Evolutionary conservation across 2,329 filamentous ascomycete species (phyloP), one percentile per base, ranked within the genome.

Genomic region (Epichloe festucae): DNA sequence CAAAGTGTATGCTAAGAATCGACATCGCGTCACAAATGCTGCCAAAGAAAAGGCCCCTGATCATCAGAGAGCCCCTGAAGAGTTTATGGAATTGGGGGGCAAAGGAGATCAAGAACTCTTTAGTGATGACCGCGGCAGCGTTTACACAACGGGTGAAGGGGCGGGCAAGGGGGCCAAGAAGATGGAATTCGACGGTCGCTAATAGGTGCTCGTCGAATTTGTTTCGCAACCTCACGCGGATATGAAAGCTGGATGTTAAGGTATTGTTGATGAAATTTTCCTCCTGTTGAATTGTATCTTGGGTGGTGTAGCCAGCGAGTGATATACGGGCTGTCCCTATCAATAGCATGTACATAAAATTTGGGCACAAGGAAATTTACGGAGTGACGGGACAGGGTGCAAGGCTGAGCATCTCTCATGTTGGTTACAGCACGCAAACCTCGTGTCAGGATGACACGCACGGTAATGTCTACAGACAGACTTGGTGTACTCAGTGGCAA

Each of bases 21-120:
- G 71, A 52, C 65, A 65, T 21, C 63, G 63, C 11, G 57, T 65
- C 34, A 65, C 66, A 43, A 68, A 70, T 56, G 59, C 61, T 15
- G 56, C 60, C 56, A 76, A 75, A 54, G 87, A 95, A 69, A 67
- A 74, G 1, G 76, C 76, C 1, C 90, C 90, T 0, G 79, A 81
- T 27, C 78, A 81, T 35, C 73, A 82, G 54, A 76, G 88, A 52
- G 77, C 80, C 35, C 76, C 87, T 0, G 73, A 77, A 5, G 89
- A 93, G 60, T 97, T 96, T 59, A 84, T 89, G 66, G 79, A 84
- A 55, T 77, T 94, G 73, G 91, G 91, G 40, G 89, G 89, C 15
- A 87, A 86, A 60, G 91, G 89, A 5, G 91, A 97, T 61, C 81
- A 89, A 66, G 73, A 77, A 43, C 73, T 96, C 14, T 96, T 83